phyloP scores from a whole-genome alignment of 73 alveolate genomes.

The Paramecium octaurelia region DNA sequence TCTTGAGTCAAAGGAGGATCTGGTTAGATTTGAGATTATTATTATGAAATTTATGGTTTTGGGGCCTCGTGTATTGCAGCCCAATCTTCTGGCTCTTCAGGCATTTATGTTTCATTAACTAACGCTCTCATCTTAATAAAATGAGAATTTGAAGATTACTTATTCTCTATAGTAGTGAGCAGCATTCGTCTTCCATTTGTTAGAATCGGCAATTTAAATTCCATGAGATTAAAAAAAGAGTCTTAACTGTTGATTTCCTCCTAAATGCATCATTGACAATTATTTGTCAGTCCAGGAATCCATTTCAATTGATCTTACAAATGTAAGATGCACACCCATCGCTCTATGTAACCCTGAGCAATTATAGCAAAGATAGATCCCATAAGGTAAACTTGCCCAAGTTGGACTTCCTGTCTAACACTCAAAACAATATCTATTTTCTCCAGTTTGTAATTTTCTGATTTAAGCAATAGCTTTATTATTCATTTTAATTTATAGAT shows the following conservation, averaged over 20 bases:
- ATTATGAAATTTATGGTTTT: not conserved
- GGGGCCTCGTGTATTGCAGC: not conserved
- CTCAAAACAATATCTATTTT: constrained; percentile 6
- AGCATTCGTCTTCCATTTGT: not conserved
- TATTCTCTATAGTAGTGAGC: constrained; percentile 2
- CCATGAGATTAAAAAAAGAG: not conserved
- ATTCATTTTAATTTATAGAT: constrained; percentile 1
- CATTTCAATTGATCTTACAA: constrained; percentile 88
- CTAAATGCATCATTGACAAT: constrained; percentile 10
- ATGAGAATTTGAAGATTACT: not conserved
- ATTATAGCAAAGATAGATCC: not conserved
- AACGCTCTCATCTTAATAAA: not conserved
- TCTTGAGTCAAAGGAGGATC: not conserved
- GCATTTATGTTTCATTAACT: constrained; percentile 1
- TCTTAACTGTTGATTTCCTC: not conserved
- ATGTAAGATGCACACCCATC: constrained; percentile 79
- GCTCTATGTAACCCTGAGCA: constrained; percentile 89
- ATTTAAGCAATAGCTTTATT: not conserved
- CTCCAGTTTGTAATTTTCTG: not conserved
- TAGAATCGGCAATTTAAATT: not conserved
- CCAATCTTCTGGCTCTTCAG: not conserved
- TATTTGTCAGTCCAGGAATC: constrained; percentile 87
- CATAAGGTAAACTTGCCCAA: not conserved
- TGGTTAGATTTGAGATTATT: not conserved
- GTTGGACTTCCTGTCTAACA: not conserved